A percentile compares a stretch with the other conserved stretches of the same genome.
phyloP scores from a whole-genome alignment of 169 alveolate species.

The Plasmodium blacklocki region DNA sequence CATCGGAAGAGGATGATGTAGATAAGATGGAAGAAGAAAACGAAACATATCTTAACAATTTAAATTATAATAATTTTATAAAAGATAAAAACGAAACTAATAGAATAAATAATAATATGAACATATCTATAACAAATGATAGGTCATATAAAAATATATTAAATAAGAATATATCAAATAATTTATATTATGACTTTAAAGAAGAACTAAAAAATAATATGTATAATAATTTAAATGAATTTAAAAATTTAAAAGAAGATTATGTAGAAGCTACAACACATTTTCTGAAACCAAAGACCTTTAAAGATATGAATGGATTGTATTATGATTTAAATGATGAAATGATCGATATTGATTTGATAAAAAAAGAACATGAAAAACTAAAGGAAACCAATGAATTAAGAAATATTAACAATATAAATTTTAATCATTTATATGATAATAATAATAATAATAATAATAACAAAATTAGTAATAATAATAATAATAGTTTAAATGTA shows the following conservation, averaged over 20 bases:
- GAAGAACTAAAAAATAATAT: constrained; percentile 63
- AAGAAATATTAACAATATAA: neutral
- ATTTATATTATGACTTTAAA: constrained; percentile 34
- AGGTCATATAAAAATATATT: constrained; percentile 6
- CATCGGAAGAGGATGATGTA: constrained; percentile 26
- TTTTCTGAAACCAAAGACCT: constrained; percentile 62
- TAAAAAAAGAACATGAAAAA: constrained; percentile 69
- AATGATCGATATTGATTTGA: constrained; percentile 30
- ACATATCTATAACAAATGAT: neutral
- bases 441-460: neutral
- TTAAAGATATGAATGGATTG: constrained; percentile 45
- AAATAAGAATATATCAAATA: constrained; percentile 14
- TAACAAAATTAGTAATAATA: neutral
- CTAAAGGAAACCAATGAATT: constrained; percentile 3
- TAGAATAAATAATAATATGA: neutral
- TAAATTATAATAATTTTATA: neutral
- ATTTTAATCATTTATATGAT: constrained; percentile 1
- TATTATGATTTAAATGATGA: constrained; percentile 57
- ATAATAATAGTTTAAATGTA: neutral
- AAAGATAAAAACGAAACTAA: neutral
- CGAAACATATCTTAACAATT: neutral
- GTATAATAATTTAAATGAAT: constrained; percentile 54
- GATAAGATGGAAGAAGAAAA: constrained; percentile 8
- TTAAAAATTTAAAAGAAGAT: constrained; percentile 32
- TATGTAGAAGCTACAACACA: constrained; percentile 57